These are phyloP conservation scores for Venturia pyrina DNA, from an alignment of 2,329 filamentous ascomycete genomes.

Conservation along the genomic window DNA sequence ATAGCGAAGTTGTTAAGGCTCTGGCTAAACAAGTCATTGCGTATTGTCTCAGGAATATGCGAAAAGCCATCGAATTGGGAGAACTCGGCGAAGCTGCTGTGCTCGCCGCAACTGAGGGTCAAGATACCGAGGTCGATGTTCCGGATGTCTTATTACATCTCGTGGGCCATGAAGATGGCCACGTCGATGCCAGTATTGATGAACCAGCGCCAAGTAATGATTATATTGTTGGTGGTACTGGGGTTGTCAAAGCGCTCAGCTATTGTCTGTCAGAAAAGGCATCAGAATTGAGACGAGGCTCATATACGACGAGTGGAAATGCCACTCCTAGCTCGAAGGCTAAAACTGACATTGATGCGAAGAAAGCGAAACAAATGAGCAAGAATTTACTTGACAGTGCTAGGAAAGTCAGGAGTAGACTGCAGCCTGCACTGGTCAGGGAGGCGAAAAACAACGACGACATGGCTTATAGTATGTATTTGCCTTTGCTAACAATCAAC, in stretches of 20 bases:
- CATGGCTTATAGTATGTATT: constrained; percentile 61
- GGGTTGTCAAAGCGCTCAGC: constrained; percentile 85
- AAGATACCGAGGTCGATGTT: constrained; percentile 48
- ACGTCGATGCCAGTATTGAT: constrained; percentile 18
- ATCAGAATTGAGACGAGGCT: constrained; percentile 37
- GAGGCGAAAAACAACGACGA: constrained; percentile 64
- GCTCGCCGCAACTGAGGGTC: constrained; percentile 30
- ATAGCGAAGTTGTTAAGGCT: constrained; percentile 85
- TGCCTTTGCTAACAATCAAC: not conserved
- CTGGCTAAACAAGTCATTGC: constrained; percentile 90
- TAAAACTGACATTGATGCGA: constrained; percentile 18
- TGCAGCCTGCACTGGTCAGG: constrained; percentile 74
- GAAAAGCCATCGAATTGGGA: constrained; percentile 58
- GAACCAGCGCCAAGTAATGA: constrained; percentile 75
- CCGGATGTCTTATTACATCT: constrained; percentile 81
- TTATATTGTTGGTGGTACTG: constrained; percentile 91
- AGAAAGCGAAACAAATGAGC: constrained; percentile 77
- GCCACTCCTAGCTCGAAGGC: constrained; percentile 37
- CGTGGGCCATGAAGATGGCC: constrained; percentile 56
- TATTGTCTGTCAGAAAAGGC: constrained; percentile 82
- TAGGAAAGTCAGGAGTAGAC: constrained; percentile 71
- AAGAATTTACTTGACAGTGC: constrained; percentile 81
- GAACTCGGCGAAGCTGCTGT: constrained; percentile 29
- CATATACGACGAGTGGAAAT: constrained; percentile 39
- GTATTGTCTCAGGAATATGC: constrained; percentile 87